Conservation (phyloP, 73 alveolate species). For the Uronychia setigera region DNA sequence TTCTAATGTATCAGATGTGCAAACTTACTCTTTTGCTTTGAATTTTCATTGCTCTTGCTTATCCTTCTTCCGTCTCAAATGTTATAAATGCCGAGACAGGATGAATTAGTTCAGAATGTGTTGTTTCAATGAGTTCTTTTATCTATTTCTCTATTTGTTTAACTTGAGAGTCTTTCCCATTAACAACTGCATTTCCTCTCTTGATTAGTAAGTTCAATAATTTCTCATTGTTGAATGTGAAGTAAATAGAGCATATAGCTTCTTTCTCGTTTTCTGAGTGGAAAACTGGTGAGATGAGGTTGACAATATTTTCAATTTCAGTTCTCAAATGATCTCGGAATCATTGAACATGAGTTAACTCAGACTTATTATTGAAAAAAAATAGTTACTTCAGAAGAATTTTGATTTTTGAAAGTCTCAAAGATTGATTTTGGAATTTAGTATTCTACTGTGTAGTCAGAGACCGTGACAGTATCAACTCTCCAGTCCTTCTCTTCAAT, state of each 20-base stretch:
- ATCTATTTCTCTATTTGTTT: slow-evolving; percentile 19
- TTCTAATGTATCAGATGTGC: background rate
- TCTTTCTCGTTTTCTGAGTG: background rate
- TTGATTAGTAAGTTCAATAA: slow-evolving; percentile 5
- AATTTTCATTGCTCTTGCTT: background rate
- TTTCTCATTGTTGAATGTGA: slow-evolving; percentile 39
- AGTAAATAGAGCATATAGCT: slow-evolving; percentile 18
- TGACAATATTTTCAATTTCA: slow-evolving; percentile 28
- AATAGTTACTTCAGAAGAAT: background rate
- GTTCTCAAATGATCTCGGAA: slow-evolving; percentile 14
- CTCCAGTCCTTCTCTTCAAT: slow-evolving; percentile 31
- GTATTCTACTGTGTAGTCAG: slow-evolving; percentile 52
- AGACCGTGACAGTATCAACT: slow-evolving; percentile 50
- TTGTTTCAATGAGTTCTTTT: background rate
- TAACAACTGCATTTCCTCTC: slow-evolving; percentile 25
- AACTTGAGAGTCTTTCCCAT: slow-evolving; percentile 6
- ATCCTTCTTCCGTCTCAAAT: slow-evolving; percentile 39
- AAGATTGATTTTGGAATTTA: slow-evolving; percentile 6
- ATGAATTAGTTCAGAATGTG: slow-evolving; percentile 9
- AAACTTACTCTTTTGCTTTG: background rate
- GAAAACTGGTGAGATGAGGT: background rate
- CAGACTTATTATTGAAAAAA: background rate
- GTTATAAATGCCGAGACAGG: slow-evolving; percentile 55
- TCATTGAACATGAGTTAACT: background rate
- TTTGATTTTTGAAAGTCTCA: slow-evolving; percentile 7